Evolutionary conservation across 345 rosid genomes (phyloP).

Genomic region (Litchi chinensis): DNA sequence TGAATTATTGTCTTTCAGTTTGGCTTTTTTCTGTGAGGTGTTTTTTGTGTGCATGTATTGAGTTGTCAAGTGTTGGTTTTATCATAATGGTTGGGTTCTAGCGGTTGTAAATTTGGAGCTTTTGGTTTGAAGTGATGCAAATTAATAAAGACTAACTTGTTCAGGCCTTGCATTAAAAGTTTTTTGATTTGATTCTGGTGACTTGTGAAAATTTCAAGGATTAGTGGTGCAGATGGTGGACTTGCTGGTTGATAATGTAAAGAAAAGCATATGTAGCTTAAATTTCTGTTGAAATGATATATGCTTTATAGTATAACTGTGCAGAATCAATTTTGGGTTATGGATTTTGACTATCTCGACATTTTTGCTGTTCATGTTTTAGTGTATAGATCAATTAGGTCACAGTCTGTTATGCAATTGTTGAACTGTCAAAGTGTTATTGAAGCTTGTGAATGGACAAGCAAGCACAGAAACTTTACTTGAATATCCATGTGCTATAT

Average conservation of each 20-base stretch:
- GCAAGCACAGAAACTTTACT: neutral
- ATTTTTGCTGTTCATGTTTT: neutral
- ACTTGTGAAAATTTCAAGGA: neutral
- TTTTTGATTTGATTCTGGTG: neutral
- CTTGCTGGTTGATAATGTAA: neutral
- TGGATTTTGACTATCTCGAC: neutral
- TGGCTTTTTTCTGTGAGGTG: neutral
- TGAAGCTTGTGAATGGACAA: neutral
- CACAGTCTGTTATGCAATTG: neutral
- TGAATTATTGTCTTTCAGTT: conserved; percentile 3
- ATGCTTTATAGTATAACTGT: neutral
- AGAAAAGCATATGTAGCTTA: too few species aligned
- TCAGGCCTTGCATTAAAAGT: neutral
- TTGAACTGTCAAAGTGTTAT: neutral
- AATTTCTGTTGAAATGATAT: too few species aligned
- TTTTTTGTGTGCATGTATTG: too few species aligned
- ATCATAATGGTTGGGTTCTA: neutral
- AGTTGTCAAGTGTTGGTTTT: neutral
- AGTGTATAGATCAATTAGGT: neutral
- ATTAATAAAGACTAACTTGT: neutral
- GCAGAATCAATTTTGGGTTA: neutral
- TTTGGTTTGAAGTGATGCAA: neutral
- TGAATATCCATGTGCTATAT: neutral
- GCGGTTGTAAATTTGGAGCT: neutral
- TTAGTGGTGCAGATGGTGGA: neutral